Evolutionary conservation across 2,329 filamentous ascomycete genomes (phyloP).

Genomic region (Neofusicoccum cordaticola): DNA sequence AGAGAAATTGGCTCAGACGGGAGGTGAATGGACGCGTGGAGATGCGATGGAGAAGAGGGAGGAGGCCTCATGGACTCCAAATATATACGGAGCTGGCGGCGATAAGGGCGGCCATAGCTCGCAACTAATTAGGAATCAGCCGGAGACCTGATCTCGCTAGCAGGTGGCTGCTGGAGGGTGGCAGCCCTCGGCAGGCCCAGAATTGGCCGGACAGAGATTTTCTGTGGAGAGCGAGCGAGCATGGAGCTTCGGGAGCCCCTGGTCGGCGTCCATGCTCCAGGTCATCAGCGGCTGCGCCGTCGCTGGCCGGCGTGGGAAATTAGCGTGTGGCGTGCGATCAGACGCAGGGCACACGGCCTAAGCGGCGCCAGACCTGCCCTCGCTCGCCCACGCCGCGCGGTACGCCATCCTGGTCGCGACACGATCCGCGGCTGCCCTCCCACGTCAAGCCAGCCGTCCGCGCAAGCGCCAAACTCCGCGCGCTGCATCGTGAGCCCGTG

Average conservation of each 20-base stretch:
- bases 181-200: slow-evolving; percentile 5
- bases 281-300: slow-evolving; percentile 1
- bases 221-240: slow-evolving; percentile 13
- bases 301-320: not conserved
- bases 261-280: slow-evolving; percentile 2
- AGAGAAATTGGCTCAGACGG: not conserved
- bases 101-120: slow-evolving; percentile 8
- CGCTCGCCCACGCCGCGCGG: not conserved
- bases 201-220: slow-evolving; percentile 17
- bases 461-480: not conserved
- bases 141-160: not conserved
- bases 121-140: not conserved
- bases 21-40: slow-evolving; percentile 74
- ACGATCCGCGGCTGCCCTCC: not conserved
- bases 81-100: slow-evolving; percentile 15
- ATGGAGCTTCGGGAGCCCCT: not conserved
- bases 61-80: not conserved
- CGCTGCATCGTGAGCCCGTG: not conserved
- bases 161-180: not conserved
- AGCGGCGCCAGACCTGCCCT: not conserved
- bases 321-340: slow-evolving; percentile 1
- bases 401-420: not conserved
- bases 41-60: slow-evolving; percentile 77
- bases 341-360: not conserved
- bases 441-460: not conserved